Evolutionary conservation across 2,329 filamentous ascomycete genomes (phyloP).

Genomic region (Periconia sp.): DNA sequence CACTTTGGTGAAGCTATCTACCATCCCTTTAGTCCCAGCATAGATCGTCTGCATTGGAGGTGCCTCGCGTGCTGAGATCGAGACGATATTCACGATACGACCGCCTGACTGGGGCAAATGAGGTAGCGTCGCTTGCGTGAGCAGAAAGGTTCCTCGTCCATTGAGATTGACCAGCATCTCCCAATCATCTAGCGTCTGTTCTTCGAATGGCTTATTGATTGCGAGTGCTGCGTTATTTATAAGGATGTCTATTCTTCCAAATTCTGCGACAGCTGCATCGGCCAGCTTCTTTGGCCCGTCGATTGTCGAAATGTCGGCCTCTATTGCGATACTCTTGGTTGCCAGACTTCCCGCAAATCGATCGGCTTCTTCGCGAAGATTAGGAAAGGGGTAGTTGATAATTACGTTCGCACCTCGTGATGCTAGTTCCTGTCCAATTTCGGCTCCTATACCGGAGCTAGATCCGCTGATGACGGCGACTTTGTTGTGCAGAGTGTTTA

Average conservation of each 20-base stretch:
- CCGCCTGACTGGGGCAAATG: conserved; percentile 45
- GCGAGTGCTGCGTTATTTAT: conserved; percentile 47
- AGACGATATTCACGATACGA: conserved; percentile 54
- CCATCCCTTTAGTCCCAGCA: conserved; percentile 58
- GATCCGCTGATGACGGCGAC: conserved; percentile 53
- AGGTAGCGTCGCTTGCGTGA: conserved; percentile 47
- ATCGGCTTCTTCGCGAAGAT: conserved; percentile 36
- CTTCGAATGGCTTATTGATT: conserved; percentile 46
- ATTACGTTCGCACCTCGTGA: conserved; percentile 51
- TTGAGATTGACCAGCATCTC: conserved; percentile 52
- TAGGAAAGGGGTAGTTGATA: conserved; percentile 55
- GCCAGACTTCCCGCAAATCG: conserved; percentile 33
- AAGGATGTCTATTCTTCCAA: conserved; percentile 46
- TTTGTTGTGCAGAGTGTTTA: conserved; percentile 18
- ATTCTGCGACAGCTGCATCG: conserved; percentile 4
- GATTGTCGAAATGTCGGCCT: conserved; percentile 43
- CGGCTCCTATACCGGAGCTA: conserved; percentile 51
- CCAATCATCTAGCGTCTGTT: conserved; percentile 50
- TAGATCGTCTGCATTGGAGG: conserved; percentile 55
- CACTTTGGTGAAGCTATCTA: conserved; percentile 54
- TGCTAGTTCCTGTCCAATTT: conserved; percentile 51
- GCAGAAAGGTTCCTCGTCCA: conserved; percentile 50
- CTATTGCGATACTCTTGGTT: conserved; percentile 45
- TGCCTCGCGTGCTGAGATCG: conserved; percentile 43
- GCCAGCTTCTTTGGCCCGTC: conserved; percentile 14